Evolutionary conservation across 2,329 filamentous ascomycete genomes (phyloP).

Genomic region (Stachybotrys chartarum): DNA sequence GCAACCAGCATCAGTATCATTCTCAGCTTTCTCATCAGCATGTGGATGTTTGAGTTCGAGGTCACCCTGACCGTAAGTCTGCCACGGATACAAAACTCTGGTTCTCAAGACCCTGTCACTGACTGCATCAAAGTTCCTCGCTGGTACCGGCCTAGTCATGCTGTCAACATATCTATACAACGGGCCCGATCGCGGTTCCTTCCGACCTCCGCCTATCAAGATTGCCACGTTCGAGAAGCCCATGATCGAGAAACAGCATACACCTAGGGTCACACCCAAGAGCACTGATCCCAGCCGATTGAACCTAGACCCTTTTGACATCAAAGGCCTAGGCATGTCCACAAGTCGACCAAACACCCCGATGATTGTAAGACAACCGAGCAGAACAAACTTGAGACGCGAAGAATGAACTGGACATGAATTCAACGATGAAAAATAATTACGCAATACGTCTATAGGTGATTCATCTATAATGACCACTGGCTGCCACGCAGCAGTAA

Average conservation of each 20-base stretch:
- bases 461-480: too few species aligned
- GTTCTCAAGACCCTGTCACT: not conserved
- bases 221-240: slow-evolving; percentile 75
- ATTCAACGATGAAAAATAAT: not conserved
- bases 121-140: slow-evolving; percentile 55
- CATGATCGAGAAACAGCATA: slow-evolving; percentile 43
- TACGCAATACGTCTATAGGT: not conserved
- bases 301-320: slow-evolving; percentile 33
- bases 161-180: slow-evolving; percentile 82
- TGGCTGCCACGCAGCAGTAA: not conserved
- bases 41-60: slow-evolving; percentile 76
- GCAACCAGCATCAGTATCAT: slow-evolving; percentile 89
- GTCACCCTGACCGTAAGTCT: slow-evolving; percentile 63
- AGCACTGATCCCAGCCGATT: slow-evolving; percentile 22
- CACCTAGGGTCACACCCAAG: slow-evolving; percentile 17
- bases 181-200: slow-evolving; percentile 48
- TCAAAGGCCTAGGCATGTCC: slow-evolving; percentile 29
- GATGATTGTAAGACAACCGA: slow-evolving; percentile 30
- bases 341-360: slow-evolving; percentile 42
- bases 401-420: slow-evolving; percentile 22
- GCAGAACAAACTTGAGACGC: slow-evolving; percentile 27
- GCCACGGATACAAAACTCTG: not conserved
- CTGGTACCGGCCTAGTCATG: slow-evolving; percentile 74
- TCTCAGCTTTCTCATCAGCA: slow-evolving; percentile 76
- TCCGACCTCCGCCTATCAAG: slow-evolving; percentile 56